Evolutionary conservation across 1,284 basidiomycete species (phyloP).

Genomic region (Baeospora myosura): DNA sequence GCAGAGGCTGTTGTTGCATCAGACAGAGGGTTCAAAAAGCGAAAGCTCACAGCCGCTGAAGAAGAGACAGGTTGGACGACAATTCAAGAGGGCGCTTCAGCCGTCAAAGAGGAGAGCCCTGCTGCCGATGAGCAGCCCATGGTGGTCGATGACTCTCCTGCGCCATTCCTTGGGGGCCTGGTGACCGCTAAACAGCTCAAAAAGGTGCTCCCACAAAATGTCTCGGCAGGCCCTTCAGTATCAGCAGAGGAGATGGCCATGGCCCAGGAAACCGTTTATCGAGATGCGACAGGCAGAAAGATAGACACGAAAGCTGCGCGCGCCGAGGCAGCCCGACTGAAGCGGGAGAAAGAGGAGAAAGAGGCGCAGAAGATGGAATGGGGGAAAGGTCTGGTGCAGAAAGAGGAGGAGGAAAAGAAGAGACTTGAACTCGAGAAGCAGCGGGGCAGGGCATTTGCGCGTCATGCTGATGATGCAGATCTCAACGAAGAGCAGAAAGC

Average conservation of each 20-base stretch:
- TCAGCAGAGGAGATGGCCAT: constrained; percentile 51
- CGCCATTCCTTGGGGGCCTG: constrained; percentile 66
- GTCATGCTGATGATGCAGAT: constrained; percentile 76
- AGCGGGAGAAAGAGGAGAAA: constrained; percentile 74
- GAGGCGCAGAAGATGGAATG: constrained; percentile 92
- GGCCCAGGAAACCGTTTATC: constrained; percentile 88
- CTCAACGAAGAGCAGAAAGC: constrained; percentile 80
- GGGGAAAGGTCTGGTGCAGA: constrained; percentile 90
- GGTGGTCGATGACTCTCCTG: constrained; percentile 44
- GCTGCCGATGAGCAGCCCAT: constrained; percentile 64
- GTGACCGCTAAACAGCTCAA: constrained; percentile 61
- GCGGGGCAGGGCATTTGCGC: constrained; percentile 60
- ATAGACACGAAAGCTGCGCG: constrained; percentile 82
- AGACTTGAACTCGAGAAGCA: constrained; percentile 63
- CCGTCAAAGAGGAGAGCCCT: constrained; percentile 38
- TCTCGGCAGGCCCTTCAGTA: constrained; percentile 25
- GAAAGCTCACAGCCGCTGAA: constrained; percentile 30
- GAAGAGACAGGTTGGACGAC: constrained; percentile 54
- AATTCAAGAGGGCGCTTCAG: constrained; percentile 32
- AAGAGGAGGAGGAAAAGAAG: constrained; percentile 65
- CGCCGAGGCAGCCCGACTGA: constrained; percentile 73
- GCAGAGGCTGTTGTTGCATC: constrained; percentile 55
- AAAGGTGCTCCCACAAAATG: constrained; percentile 43
- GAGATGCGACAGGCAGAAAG: constrained; percentile 82
- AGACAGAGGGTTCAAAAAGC: constrained; percentile 74